phyloP scores from a whole-genome alignment of 2,329 filamentous ascomycete species.

The Fusarium scirpi region DNA sequence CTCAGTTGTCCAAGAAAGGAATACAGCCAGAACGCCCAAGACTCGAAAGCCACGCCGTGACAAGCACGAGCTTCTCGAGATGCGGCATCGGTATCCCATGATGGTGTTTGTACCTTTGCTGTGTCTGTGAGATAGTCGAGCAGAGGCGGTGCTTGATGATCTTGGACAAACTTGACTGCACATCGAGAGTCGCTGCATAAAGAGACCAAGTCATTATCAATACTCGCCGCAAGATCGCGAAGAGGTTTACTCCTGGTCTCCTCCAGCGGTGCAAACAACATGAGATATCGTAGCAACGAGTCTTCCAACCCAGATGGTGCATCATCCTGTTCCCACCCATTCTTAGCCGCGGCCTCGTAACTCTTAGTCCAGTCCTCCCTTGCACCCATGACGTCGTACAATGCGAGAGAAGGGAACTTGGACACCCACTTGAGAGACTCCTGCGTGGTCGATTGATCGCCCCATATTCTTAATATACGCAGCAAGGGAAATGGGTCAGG shows the following conservation, averaged over 20 bases:
- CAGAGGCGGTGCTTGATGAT: slow-evolving; percentile 49
- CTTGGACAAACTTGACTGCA: slow-evolving; percentile 50
- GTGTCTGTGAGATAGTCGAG: slow-evolving; percentile 52
- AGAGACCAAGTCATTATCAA: slow-evolving; percentile 53
- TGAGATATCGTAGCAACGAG: slow-evolving; percentile 52
- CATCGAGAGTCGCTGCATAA: slow-evolving; percentile 51
- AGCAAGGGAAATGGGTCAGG: slow-evolving; percentile 60
- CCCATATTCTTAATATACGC: slow-evolving; percentile 61
- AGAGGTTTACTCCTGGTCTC: slow-evolving; percentile 41
- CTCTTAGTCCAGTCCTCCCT: slow-evolving; percentile 53
- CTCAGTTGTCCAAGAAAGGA: slow-evolving; percentile 55
- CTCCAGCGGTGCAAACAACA: slow-evolving; percentile 51
- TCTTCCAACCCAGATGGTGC: slow-evolving; percentile 46
- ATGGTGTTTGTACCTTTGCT: slow-evolving; percentile 48
- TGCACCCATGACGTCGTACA: slow-evolving; percentile 58
- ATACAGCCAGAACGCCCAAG: slow-evolving; percentile 58
- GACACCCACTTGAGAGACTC: slow-evolving; percentile 57
- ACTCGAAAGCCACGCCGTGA: slow-evolving; percentile 53
- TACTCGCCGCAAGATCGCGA: slow-evolving; percentile 48
- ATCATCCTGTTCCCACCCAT: slow-evolving; percentile 53
- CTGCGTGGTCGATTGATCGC: slow-evolving; percentile 54
- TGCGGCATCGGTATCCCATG: slow-evolving; percentile 49
- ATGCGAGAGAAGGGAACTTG: slow-evolving; percentile 58
- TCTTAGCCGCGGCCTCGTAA: slow-evolving; percentile 37
- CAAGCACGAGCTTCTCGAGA: slow-evolving; percentile 49